Conservation (phyloP, 2,329 filamentous ascomycete species). For the Fusarium sp. region DNA sequence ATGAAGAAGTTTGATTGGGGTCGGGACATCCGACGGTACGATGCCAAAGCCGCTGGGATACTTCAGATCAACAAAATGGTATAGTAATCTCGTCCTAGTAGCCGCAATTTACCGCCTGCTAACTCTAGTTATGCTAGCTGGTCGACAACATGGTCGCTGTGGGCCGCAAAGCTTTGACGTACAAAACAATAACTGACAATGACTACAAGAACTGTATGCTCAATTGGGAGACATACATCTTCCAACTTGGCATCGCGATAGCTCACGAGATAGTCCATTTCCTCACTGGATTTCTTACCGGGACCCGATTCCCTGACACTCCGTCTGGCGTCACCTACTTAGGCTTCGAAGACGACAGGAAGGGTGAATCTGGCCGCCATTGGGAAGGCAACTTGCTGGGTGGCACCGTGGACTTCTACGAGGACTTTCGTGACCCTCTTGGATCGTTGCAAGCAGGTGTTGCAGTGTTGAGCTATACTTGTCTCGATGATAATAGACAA, state of each 20-base stretch:
- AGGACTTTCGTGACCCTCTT: too few species aligned
- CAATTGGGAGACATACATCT: slow-evolving; percentile 11
- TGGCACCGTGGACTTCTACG: slow-evolving; percentile 8
- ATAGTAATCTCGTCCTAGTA: not conserved
- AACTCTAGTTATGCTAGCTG: not conserved
- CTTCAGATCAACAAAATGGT: slow-evolving; percentile 6
- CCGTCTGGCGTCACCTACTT: not conserved
- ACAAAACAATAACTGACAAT: not conserved
- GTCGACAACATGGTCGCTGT: slow-evolving; percentile 9
- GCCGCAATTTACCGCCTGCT: not conserved
- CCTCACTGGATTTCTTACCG: slow-evolving; percentile 9
- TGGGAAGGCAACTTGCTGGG: slow-evolving; percentile 10
- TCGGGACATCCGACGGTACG: not conserved
- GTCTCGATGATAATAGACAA: not conserved
- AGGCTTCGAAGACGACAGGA: not conserved
- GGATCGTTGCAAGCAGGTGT: too few species aligned
- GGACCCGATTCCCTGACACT: not conserved
- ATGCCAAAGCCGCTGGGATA: slow-evolving; percentile 4
- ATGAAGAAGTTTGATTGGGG: slow-evolving; percentile 4
- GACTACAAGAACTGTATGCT: slow-evolving; percentile 6
- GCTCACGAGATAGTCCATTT: slow-evolving; percentile 11
- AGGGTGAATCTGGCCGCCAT: slow-evolving; percentile 10
- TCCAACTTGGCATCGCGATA: slow-evolving; percentile 6
- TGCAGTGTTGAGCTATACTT: not conserved
- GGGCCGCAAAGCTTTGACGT: not conserved